Evolutionary conservation across 768 basidiomycete species (phyloP).

Genomic region (Lepiota brunneoincarnata): DNA sequence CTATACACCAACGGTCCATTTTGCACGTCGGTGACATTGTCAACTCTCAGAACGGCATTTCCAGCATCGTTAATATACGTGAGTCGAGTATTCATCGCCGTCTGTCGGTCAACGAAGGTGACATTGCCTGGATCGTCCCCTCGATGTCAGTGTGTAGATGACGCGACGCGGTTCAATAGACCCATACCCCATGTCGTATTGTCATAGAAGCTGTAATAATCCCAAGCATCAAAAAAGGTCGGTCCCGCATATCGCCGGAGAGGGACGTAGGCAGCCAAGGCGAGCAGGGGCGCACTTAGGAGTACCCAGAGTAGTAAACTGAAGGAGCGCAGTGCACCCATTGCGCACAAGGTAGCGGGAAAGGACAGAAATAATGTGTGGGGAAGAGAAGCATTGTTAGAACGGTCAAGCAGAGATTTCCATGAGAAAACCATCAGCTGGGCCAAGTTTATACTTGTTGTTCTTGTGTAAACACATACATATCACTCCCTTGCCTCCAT

Average conservation of each 20-base stretch:
- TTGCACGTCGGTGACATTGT: conserved; percentile 57
- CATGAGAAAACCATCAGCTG: neutral
- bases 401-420: neutral
- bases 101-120: conserved; percentile 49
- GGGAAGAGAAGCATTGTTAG: conserved; percentile 1
- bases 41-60: conserved; percentile 71
- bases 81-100: conserved; percentile 46
- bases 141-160: conserved; percentile 2
- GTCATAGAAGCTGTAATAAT: conserved; percentile 12
- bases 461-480: neutral
- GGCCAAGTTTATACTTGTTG: neutral
- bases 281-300: neutral
- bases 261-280: conserved; percentile 10
- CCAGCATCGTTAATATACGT: conserved; percentile 60
- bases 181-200: conserved; percentile 18
- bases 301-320: neutral
- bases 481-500: neutral
- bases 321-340: neutral
- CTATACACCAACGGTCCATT: conserved; percentile 23
- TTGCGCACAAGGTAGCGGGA: neutral
- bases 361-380: neutral
- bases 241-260: conserved; percentile 13
- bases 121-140: conserved; percentile 49
- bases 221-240: conserved; percentile 17
- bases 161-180: neutral